Evolutionary conservation across 2,329 filamentous ascomycete genomes (phyloP).

Genomic region (Xylaria sp.): DNA sequence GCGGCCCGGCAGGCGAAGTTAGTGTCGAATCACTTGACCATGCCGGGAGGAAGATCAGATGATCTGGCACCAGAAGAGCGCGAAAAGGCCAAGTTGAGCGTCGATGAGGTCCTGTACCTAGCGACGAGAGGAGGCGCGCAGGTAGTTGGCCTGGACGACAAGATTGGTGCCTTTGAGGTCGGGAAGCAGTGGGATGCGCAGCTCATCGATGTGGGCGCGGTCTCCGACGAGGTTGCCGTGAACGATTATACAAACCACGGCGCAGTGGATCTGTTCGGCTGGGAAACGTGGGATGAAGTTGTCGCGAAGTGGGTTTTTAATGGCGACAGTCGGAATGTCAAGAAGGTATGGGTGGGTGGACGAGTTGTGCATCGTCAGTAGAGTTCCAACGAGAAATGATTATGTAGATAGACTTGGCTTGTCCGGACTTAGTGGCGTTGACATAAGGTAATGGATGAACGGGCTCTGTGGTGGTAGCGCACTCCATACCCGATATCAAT

Average conservation of each 20-base stretch:
- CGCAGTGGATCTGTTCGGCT: slow-evolving; percentile 89
- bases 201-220: slow-evolving; percentile 72
- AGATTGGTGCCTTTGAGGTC: slow-evolving; percentile 82
- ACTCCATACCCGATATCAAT: slow-evolving; percentile 6
- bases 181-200: slow-evolving; percentile 95
- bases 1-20: slow-evolving; percentile 84
- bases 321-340: slow-evolving; percentile 92
- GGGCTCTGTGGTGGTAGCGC: neutral
- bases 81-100: slow-evolving; percentile 74
- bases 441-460: neutral
- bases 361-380: slow-evolving; percentile 75
- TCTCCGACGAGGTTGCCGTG: slow-evolving; percentile 56
- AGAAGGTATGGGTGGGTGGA: slow-evolving; percentile 89
- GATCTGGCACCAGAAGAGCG: slow-evolving; percentile 31
- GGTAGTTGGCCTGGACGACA: slow-evolving; percentile 78
- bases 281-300: slow-evolving; percentile 87
- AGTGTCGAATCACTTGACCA: slow-evolving; percentile 77
- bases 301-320: slow-evolving; percentile 95
- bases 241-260: slow-evolving; percentile 58
- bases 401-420: neutral
- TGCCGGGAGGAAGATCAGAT: slow-evolving; percentile 54
- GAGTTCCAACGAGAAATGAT: slow-evolving; percentile 3
- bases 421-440: neutral
- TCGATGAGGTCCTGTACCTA: slow-evolving; percentile 87
- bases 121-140: slow-evolving; percentile 88